These are phyloP conservation scores for Nitzschia inconspicua DNA, from an alignment of 108 stramenopile genomes.

Conservation along the genomic window DNA sequence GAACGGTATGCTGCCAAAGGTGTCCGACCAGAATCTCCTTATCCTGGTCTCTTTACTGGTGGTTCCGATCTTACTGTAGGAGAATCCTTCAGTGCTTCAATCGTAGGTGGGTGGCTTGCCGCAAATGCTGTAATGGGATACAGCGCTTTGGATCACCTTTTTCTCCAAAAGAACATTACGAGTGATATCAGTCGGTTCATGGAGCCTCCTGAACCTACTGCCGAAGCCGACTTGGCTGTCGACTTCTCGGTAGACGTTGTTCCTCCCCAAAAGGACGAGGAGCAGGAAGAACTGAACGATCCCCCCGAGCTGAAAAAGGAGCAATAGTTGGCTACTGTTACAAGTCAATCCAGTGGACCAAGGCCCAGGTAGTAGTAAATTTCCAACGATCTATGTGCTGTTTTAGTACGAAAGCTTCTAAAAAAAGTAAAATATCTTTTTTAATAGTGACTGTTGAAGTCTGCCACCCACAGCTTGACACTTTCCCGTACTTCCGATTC, in stretches of 20 bases:
- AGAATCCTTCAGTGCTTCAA: slow-evolving; percentile 73
- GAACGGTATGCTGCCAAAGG: slow-evolving; percentile 85
- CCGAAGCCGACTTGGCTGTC: slow-evolving; percentile 72
- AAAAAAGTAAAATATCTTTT: background rate
- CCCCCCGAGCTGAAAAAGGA: slow-evolving; percentile 3
- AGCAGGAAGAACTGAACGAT: slow-evolving; percentile 1
- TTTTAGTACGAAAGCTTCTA: too few relatives aligned
- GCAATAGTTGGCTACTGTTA: too few relatives aligned
- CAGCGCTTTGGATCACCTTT: slow-evolving; percentile 66
- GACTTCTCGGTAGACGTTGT: background rate
- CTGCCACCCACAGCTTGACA: slow-evolving; percentile 64
- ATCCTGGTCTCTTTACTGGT: slow-evolving; percentile 75
- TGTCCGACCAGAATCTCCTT: slow-evolving; percentile 70
- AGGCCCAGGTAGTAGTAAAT: background rate
- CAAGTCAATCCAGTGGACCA: too few relatives aligned
- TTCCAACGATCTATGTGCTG: background rate
- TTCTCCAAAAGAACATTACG: slow-evolving; percentile 80
- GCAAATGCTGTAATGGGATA: slow-evolving; percentile 86
- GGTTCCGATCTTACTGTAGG: slow-evolving; percentile 81
- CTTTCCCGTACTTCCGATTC: slow-evolving; percentile 53
- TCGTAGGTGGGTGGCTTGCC: slow-evolving; percentile 79
- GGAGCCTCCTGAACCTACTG: slow-evolving; percentile 47
- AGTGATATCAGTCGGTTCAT: slow-evolving; percentile 62
- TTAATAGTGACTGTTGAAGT: slow-evolving; percentile 67
- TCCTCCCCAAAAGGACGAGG: background rate